These are phyloP conservation scores for Macadamia tetraphylla DNA, from an alignment of 164 flowering plant genomes.

Conservation along the genomic window DNA sequence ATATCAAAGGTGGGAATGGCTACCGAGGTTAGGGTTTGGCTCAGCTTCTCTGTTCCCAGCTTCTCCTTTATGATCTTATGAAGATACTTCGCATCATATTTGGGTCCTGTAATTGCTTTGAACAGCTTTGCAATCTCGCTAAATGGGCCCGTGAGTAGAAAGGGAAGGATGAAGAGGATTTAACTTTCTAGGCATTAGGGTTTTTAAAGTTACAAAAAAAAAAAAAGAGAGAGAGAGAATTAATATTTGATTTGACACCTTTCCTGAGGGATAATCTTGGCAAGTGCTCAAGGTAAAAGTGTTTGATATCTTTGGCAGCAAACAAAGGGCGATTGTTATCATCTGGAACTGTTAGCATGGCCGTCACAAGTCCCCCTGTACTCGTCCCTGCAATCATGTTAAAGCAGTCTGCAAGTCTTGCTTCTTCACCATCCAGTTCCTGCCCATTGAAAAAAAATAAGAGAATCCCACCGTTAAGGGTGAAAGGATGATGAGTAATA, in stretches of 20 bases:
- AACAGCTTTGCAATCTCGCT: background rate
- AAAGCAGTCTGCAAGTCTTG: constrained; percentile 33
- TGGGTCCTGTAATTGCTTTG: constrained; percentile 21
- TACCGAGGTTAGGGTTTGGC: constrained; percentile 28
- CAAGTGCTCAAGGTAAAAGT: constrained; percentile 25
- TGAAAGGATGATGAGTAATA: no score
- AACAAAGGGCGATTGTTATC: constrained; percentile 20
- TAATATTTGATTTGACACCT: no score
- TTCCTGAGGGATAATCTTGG: constrained; percentile 28
- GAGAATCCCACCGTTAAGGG: no score
- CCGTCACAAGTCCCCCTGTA: constrained; percentile 32
- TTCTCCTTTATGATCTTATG: constrained; percentile 18
- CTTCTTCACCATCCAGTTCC: constrained; percentile 30
- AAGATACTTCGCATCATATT: constrained; percentile 35
- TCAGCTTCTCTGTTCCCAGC: constrained; percentile 16
- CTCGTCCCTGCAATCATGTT: constrained; percentile 37
- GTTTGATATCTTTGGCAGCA: constrained; percentile 28
- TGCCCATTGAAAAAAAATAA: background rate
- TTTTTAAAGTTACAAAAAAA: no score
- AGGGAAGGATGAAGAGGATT: no score
- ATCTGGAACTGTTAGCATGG: constrained; percentile 28
- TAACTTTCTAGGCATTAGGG: no score
- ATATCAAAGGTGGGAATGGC: constrained; percentile 43
- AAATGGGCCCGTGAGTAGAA: background rate
- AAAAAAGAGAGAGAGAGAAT: background rate